Conservation (phyloP, 2,329 filamentous ascomycete genomes). For the Bipolaris cookei region DNA sequence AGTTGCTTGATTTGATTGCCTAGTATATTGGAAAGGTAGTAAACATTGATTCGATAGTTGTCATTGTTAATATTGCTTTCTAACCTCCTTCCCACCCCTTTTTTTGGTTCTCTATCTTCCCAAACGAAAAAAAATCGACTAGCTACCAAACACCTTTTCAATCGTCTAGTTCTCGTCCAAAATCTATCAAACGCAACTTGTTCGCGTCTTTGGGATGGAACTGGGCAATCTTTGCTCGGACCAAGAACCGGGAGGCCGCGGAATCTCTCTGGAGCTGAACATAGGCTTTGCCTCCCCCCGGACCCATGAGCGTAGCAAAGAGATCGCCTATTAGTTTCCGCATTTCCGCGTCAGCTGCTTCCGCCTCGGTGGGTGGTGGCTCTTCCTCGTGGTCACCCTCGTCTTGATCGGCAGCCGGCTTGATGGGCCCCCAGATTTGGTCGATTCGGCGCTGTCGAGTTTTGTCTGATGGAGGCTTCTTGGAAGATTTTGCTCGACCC, state of each 20-base stretch:
- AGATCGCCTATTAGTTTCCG: conserved; percentile 56
- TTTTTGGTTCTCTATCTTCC: no score
- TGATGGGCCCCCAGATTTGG: conserved; percentile 53
- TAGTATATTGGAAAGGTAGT: not conserved
- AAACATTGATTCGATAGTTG: no score
- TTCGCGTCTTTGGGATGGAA: conserved; percentile 62
- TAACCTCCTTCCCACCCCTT: no score
- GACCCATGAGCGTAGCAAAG: conserved; percentile 50
- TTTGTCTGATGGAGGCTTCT: conserved; percentile 42
- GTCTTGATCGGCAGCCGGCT: conserved; percentile 30
- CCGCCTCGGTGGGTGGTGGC: conserved; percentile 51
- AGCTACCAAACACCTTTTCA: no score
- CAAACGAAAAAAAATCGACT: no score
- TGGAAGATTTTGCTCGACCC: conserved; percentile 54
- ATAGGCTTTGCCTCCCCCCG: conserved; percentile 53
- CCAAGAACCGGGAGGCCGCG: conserved; percentile 60
- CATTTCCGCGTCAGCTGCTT: conserved; percentile 57
- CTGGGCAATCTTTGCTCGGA: conserved; percentile 62
- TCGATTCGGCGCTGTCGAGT: conserved; percentile 59
- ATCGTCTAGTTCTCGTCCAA: conserved; percentile 53
- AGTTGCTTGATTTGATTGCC: not conserved
- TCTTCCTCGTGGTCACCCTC: conserved; percentile 24
- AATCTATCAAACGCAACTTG: conserved; percentile 60
- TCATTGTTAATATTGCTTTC: no score
- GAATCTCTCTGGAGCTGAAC: conserved; percentile 58